Conservation (phyloP, 106 monocot genomes). For the Dactylorhiza incarnata region DNA sequence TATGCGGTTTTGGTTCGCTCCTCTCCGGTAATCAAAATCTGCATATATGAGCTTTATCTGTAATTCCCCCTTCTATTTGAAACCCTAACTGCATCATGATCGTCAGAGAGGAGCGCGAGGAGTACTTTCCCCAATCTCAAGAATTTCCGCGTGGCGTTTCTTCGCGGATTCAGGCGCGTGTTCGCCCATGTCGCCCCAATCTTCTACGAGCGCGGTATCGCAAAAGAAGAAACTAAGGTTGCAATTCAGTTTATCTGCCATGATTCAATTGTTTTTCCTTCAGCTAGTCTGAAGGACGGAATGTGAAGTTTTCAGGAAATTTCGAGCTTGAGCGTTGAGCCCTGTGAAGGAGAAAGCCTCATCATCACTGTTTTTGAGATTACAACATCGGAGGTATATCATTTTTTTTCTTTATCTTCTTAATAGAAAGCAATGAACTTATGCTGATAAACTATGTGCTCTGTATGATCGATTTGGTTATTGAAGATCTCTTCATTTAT, state of each 20-base stretch:
- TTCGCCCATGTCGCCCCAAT: conserved; percentile 88
- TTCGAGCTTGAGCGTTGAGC: conserved; percentile 96
- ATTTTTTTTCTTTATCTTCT: background rate
- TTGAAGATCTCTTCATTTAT: conserved; percentile 76
- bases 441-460: background rate
- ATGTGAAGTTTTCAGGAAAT: conserved; percentile 53
- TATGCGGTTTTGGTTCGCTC: conserved; percentile 96
- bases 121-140: conserved; percentile 86
- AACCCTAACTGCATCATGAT: background rate
- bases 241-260: background rate
- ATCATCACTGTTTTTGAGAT: conserved; percentile 90
- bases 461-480: background rate
- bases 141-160: conserved; percentile 56
- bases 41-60: background rate
- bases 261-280: background rate
- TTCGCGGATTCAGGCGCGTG: conserved; percentile 83
- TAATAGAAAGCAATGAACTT: background rate
- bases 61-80: background rate
- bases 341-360: conserved; percentile 73
- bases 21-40: conserved; percentile 53
- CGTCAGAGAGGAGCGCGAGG: conserved; percentile 85
- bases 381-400: conserved; percentile 47
- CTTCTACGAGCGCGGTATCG: conserved; percentile 92
- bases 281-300: background rate
- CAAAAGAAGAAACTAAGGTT: conserved; percentile 71